These are phyloP conservation scores for Cyberlindnera euphorbiiphila DNA, from an alignment of 805 yeast genomes.

Conservation along the genomic window DNA sequence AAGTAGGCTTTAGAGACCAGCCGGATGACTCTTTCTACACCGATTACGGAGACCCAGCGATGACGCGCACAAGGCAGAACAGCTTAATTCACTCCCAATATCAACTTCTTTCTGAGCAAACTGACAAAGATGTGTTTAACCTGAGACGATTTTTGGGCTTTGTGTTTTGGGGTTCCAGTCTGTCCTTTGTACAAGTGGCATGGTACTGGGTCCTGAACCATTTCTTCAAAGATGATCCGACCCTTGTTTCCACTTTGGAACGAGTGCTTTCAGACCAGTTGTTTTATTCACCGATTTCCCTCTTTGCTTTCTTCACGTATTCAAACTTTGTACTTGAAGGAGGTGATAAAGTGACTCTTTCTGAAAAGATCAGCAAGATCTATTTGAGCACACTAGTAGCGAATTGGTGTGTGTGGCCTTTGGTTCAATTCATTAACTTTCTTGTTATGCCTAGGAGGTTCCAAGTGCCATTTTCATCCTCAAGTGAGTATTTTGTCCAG, in stretches of 20 bases:
- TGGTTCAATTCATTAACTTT: constrained; percentile 75
- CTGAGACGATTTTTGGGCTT: constrained; percentile 74
- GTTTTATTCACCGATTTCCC: constrained; percentile 81
- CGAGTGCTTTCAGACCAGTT: constrained; percentile 89
- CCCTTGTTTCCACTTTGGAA: constrained; percentile 78
- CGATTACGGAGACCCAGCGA: constrained; percentile 31
- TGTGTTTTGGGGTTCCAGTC: constrained; percentile 80
- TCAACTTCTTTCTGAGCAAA: constrained; percentile 31
- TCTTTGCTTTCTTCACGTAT: constrained; percentile 76
- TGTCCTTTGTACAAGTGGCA: constrained; percentile 78
- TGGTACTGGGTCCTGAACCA: constrained; percentile 85
- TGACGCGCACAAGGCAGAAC: constrained; percentile 28
- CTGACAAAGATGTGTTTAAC: constrained; percentile 41
- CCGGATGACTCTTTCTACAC: constrained; percentile 26
- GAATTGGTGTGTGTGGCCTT: constrained; percentile 77
- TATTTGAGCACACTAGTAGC: constrained; percentile 64
- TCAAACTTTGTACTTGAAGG: constrained; percentile 78
- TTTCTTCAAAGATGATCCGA: constrained; percentile 75
- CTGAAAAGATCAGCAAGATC: constrained; percentile 58
- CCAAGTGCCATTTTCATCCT: constrained; percentile 90
- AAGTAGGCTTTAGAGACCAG: constrained; percentile 10
- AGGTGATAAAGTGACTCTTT: constrained; percentile 62
- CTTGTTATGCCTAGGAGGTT: constrained; percentile 61
- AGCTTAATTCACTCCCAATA: constrained; percentile 22
- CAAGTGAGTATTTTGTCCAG: constrained; percentile 40